Evolutionary conservation across 2,329 filamentous ascomycete genomes (phyloP).

Genomic region (Cordyceps javanica): DNA sequence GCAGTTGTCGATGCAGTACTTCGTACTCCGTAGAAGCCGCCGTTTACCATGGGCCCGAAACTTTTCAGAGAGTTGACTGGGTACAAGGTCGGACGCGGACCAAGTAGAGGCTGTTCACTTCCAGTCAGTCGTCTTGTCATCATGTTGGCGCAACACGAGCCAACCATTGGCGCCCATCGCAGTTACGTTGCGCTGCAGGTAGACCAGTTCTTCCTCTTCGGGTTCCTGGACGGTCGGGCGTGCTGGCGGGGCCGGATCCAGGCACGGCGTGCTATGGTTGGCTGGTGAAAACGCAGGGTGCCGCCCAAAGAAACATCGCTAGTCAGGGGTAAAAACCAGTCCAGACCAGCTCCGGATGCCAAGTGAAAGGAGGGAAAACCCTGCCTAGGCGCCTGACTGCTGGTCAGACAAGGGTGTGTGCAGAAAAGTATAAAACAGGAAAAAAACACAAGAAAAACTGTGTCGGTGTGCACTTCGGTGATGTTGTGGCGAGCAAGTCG

Average conservation of each 20-base stretch:
- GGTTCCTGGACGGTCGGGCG: not conserved
- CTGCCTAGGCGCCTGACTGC: not conserved
- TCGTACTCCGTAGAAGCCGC: too few relatives aligned
- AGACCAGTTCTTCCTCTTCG: too few relatives aligned
- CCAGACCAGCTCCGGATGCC: not conserved
- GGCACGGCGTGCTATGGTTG: not conserved
- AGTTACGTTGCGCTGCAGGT: too few relatives aligned
- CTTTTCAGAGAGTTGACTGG: too few relatives aligned
- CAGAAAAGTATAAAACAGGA: not conserved
- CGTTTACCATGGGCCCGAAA: too few relatives aligned
- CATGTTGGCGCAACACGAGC: too few relatives aligned
- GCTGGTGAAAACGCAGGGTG: not conserved
- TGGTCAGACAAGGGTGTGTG: not conserved
- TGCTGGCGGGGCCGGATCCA: not conserved
- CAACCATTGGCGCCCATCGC: too few relatives aligned
- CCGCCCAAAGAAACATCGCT: not conserved
- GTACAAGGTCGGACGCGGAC: too few relatives aligned
- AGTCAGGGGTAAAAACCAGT: slow-evolving; percentile 6
- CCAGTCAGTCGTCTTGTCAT: too few relatives aligned
- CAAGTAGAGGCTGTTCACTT: too few relatives aligned
- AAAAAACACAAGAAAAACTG: not conserved
- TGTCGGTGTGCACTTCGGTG: not conserved
- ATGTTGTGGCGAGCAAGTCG: too few relatives aligned
- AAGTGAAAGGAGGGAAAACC: slow-evolving; percentile 1
- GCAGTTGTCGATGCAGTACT: not conserved